These are phyloP conservation scores for Colletotrichum zoysiae DNA, from an alignment of 2,329 filamentous ascomycete species.

Conservation along the genomic window DNA sequence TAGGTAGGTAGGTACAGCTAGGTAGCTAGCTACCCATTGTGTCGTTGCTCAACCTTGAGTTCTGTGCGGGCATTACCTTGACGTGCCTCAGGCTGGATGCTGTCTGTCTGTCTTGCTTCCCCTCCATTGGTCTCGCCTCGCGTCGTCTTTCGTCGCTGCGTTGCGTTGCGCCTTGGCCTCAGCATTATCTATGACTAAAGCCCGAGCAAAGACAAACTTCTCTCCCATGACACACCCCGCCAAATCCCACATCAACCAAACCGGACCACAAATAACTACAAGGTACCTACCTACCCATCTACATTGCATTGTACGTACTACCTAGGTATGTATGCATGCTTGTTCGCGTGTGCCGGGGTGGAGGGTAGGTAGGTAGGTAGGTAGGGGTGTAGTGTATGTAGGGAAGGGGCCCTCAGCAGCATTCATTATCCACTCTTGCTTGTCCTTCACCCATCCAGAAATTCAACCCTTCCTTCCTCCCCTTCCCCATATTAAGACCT, in stretches of 20 bases:
- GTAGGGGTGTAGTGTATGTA: neutral
- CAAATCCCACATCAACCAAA: constrained; percentile 11
- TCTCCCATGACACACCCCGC: constrained; percentile 17
- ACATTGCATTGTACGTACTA: no score
- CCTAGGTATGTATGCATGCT: neutral
- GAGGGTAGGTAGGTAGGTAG: neutral
- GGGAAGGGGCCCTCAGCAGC: constrained; percentile 20
- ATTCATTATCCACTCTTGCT: constrained; percentile 34
- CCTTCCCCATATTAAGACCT: constrained; percentile 41
- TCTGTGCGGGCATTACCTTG: neutral
- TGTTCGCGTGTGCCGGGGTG: neutral
- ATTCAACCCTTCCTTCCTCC: constrained; percentile 14
- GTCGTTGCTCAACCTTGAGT: no score
- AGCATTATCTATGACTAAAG: constrained; percentile 29
- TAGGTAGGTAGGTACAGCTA: neutral
- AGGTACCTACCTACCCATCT: neutral
- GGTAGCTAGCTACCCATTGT: neutral
- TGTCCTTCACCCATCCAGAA: constrained; percentile 26
- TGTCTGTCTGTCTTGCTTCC: neutral
- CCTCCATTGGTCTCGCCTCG: constrained; percentile 2
- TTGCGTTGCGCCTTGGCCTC: constrained; percentile 27
- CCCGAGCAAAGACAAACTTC: constrained; percentile 24
- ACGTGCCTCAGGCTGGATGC: neutral
- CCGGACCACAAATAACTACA: constrained; percentile 8
- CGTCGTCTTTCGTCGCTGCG: constrained; percentile 5